phyloP scores from a whole-genome alignment of 139 green algal genomes.

The Astrephomene gubernaculifera region DNA sequence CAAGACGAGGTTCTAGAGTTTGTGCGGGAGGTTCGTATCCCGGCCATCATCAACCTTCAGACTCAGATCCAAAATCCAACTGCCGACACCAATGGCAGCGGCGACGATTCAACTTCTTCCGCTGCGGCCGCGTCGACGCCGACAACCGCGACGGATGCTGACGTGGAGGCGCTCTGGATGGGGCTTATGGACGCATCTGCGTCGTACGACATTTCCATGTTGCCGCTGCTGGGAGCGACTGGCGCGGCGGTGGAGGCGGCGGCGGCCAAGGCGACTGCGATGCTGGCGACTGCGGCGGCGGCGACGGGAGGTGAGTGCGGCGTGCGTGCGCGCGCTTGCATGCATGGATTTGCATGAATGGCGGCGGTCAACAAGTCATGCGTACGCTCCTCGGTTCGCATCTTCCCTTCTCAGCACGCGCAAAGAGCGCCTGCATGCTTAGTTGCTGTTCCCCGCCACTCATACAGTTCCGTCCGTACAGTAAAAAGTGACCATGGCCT shows the following conservation, averaged over 20 bases:
- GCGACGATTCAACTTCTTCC: no score
- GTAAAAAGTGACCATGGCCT: no score
- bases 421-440: no score
- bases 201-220: constrained; percentile 20
- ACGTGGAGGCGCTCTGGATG: background rate
- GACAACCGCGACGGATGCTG: background rate
- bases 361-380: no score
- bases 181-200: constrained; percentile 33
- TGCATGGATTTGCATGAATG: no score
- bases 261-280: background rate
- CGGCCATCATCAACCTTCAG: background rate
- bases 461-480: no score
- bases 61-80: background rate
- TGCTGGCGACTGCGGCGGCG: constrained; percentile 17
- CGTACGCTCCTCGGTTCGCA: no score
- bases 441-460: no score
- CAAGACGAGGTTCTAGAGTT: constrained; percentile 23
- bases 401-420: no score
- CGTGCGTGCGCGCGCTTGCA: no score
- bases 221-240: constrained; percentile 26
- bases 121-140: background rate
- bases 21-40: background rate
- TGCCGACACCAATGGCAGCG: background rate
- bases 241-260: constrained; percentile 13
- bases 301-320: background rate